A percentile compares a stretch with the other conserved stretches of the same genome.
phyloP scores from a whole-genome alignment of 371 early-diverging fungal genomes.

The Apophysomyces elegans region DNA sequence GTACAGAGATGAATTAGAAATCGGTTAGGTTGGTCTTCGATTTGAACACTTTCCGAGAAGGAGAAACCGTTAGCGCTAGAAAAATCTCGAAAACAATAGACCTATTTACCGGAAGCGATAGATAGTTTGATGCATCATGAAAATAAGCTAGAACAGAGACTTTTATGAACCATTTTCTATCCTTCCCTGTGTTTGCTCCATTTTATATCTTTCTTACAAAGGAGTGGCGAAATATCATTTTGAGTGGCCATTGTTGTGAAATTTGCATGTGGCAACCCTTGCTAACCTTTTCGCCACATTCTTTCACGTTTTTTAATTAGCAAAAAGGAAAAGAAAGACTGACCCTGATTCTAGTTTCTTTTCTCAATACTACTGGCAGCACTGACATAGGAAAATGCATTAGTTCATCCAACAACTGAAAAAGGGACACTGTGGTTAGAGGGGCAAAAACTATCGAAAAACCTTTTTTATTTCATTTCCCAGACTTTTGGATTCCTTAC shows the following conservation, averaged over 20 bases:
- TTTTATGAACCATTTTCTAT: neutral
- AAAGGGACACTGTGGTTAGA: no score
- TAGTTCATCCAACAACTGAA: neutral
- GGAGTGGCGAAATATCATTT: conserved; percentile 2
- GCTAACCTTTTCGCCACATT: neutral
- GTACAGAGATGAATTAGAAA: conserved; percentile 26
- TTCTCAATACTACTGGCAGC: neutral
- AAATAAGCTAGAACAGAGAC: neutral
- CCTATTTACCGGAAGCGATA: conserved; percentile 29
- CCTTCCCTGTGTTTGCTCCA: neutral
- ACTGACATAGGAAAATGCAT: neutral
- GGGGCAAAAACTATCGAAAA: no score
- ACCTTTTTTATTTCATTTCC: neutral
- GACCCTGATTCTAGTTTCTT: neutral
- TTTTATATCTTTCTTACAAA: neutral
- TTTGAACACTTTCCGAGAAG: conserved; percentile 19
- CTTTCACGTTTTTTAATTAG: conserved; percentile 5
- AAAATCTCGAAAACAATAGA: neutral
- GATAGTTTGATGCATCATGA: neutral
- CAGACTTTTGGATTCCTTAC: neutral
- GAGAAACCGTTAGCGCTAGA: neutral
- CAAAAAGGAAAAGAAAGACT: neutral
- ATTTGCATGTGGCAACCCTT: conserved; percentile 9
- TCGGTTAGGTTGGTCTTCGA: conserved; percentile 23
- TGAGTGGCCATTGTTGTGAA: conserved; percentile 10